Conservation (phyloP, 805 yeast genomes). For the Middelhovenomyces tepae region DNA sequence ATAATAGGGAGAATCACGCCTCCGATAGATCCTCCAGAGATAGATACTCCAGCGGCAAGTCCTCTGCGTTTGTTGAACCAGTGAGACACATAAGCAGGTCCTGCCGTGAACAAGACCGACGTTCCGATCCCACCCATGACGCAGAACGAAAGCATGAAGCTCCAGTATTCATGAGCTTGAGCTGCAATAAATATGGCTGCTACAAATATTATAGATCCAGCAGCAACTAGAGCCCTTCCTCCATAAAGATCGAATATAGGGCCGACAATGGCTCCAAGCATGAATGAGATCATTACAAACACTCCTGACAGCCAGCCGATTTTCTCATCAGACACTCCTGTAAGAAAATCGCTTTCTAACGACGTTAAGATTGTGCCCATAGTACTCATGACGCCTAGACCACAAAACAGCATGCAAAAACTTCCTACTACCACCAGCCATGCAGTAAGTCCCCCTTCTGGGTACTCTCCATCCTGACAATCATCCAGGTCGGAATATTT, state of each 20-base stretch:
- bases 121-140: slow-evolving; percentile 45
- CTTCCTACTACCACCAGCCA: slow-evolving; percentile 48
- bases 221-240: slow-evolving; percentile 34
- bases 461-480: too few relatives aligned
- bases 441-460: slow-evolving; percentile 50
- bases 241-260: slow-evolving; percentile 57
- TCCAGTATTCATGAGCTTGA: slow-evolving; percentile 42
- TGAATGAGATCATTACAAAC: slow-evolving; percentile 27
- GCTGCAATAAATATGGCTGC: slow-evolving; percentile 46
- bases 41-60: slow-evolving; percentile 51
- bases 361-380: slow-evolving; percentile 63
- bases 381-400: slow-evolving; percentile 59
- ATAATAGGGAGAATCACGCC: slow-evolving; percentile 54
- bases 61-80: slow-evolving; percentile 54
- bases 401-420: slow-evolving; percentile 46
- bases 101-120: slow-evolving; percentile 41
- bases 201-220: slow-evolving; percentile 38
- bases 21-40: slow-evolving; percentile 60
- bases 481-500: too few relatives aligned
- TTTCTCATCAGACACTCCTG: slow-evolving; percentile 35
- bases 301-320: slow-evolving; percentile 61
- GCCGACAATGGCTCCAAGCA: slow-evolving; percentile 39
- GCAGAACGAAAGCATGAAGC: slow-evolving; percentile 49
- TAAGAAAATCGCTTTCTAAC: slow-evolving; percentile 44
- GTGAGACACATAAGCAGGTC: slow-evolving; percentile 49